Evolutionary conservation across 805 yeast genomes (phyloP).

Genomic region (Ogataea philodendri): DNA sequence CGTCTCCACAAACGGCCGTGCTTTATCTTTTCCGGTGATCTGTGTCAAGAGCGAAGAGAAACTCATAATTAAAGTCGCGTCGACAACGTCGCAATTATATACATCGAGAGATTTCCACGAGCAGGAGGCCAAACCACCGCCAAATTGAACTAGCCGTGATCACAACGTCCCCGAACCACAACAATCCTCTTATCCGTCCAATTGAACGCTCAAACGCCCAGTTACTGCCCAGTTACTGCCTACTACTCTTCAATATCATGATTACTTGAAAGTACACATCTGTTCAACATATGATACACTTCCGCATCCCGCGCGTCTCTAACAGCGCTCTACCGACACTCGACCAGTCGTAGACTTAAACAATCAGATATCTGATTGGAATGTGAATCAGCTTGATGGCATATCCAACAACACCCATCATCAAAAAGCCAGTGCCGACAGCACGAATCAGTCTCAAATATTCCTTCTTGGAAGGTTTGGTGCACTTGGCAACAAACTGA

Average conservation of each 20-base stretch:
- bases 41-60: slow-evolving; percentile 30
- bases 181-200: no score
- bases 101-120: no score
- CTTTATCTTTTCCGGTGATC: slow-evolving; percentile 26
- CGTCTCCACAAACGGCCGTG: background rate
- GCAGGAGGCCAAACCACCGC: background rate
- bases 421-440: slow-evolving; percentile 93
- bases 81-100: no score
- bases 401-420: slow-evolving; percentile 98
- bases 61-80: slow-evolving; percentile 18
- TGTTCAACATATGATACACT: no score
- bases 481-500: slow-evolving; percentile 85
- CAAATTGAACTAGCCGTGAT: background rate
- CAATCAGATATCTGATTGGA: slow-evolving; percentile 94
- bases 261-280: no score
- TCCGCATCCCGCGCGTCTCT: no score
- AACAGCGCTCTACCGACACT: no score
- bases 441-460: slow-evolving; percentile 87
- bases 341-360: no score
- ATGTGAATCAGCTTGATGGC: slow-evolving; percentile 91
- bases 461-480: slow-evolving; percentile 90
- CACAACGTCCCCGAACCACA: background rate
- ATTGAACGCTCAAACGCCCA: no score
- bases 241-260: no score
- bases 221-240: no score